phyloP scores from a whole-genome alignment of 2,329 filamentous ascomycete genomes.

The Botrytis paeoniae region DNA sequence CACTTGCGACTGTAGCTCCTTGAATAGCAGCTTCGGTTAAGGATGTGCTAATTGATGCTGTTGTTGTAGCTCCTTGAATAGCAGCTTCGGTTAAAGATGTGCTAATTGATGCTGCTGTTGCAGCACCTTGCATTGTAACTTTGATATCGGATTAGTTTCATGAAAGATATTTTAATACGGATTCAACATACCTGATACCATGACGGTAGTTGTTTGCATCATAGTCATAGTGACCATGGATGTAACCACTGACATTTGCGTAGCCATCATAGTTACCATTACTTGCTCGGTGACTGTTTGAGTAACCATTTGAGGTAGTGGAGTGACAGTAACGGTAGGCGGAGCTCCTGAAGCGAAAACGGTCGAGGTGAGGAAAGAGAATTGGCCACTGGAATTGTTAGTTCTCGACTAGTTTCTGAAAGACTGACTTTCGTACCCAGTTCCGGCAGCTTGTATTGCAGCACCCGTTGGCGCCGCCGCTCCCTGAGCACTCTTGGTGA shows the following conservation, averaged over 20 bases:
- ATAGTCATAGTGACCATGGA: conserved; percentile 26
- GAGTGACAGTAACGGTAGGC: conserved; percentile 42
- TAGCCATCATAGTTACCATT: conserved; percentile 9
- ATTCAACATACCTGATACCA: conserved; percentile 13
- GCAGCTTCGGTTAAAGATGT: neutral
- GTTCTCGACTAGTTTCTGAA: conserved; percentile 1
- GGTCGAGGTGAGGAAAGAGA: conserved; percentile 42
- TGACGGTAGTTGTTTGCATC: conserved; percentile 13
- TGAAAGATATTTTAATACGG: neutral
- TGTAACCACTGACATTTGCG: conserved; percentile 20
- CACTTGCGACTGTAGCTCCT: neutral
- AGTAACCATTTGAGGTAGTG: conserved; percentile 31
- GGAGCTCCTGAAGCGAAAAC: conserved; percentile 36
- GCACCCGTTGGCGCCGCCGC: conserved; percentile 28
- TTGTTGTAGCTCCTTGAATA: neutral
- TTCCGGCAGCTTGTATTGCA: conserved; percentile 19
- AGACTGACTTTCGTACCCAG: neutral
- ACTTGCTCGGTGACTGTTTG: conserved; percentile 22
- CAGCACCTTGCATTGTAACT: neutral
- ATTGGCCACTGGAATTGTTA: conserved; percentile 31
- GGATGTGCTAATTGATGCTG: neutral
- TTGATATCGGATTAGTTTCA: neutral
- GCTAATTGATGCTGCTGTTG: neutral
- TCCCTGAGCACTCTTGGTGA: conserved; percentile 37
- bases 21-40: conserved; percentile 1